Evolutionary conservation across 2,329 filamentous ascomycete species (phyloP), one percentile per base, ranked within the genome.

Genomic region (Xylaria sp.): DNA sequence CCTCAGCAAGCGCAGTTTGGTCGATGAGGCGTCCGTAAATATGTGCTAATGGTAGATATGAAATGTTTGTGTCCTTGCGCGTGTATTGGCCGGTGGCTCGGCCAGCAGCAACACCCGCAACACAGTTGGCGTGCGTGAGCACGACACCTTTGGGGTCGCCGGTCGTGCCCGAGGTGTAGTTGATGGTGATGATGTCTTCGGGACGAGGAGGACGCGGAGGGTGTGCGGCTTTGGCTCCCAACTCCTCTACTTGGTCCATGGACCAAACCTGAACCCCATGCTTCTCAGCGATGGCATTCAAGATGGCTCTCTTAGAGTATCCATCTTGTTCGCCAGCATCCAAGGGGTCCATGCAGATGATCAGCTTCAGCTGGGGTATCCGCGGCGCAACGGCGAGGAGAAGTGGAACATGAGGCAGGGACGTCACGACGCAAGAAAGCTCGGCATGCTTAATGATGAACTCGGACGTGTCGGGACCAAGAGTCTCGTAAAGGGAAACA

Each of bases 401-500:
- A 18, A 89, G 88, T 1, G 93, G 90, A 61, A 97, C 90, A 76
- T 97, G 94, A 50, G 89, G 89, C 53, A 97, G 83, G 32, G 92
- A 94, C 66, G 92, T 90, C 70, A 91, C 89, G 45, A 98, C 89
- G 75, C 90, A 93, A 66, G 85, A 80, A 65, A 98, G 83, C 70
- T 90, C 86, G 63, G 93, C 89, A 79, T 98, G 95, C 81, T 97
- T 97, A 83, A 98, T 91, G 80, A 99, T 97, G 82, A 93, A 98
- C 82, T 98, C 94, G 65, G 93, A 94, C 2, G 94, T 89, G 73
- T 97, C 93, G 13, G 95, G 91, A 10, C 95, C 95, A 5, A 99
- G 88, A 13, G 95, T 97, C 80, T 98, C 96, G 83, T 99, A 99
- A 59, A 99, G 90, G 5, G 95, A 97, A 63, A 99, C 94, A 25